Evolutionary conservation across 768 basidiomycete genomes (phyloP), one percentile per base, ranked within the genome.

Genomic region (Strobilomyces echinocephalus): DNA sequence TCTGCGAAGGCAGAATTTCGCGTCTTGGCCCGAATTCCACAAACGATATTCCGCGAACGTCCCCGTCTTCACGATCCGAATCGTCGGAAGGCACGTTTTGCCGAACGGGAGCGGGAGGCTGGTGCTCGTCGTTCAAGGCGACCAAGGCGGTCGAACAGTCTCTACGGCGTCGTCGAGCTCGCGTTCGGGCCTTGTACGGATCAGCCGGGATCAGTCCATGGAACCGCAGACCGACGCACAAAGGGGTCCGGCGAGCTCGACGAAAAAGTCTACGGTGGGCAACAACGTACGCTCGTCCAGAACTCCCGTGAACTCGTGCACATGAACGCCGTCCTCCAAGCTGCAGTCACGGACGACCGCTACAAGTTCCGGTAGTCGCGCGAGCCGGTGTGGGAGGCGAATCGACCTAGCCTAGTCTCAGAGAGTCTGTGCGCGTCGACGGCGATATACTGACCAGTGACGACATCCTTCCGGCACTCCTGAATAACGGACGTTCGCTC

Each of bases 61-160:
- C 10, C 65, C 61, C 1, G 48, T 18, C 24, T 60, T 50, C 8
- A 67, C 48, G 4, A 67, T 47, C 8, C 61, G 61, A 42, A 67
- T 49, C 36, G 66, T 63, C 4, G 65, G 65, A 8, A 58, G 45
- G 14, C 58, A 34, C 2, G 53, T 41, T 16, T 33, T 30, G 5
- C 50, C 56, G 2, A 18, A 16, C 3, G 54, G 42, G 8, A 56
- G 35, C 11, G 41, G 51, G 18, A 5, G n/a, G 10, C 12, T 46
- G 31, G 11, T 43, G 49, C 15, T 38, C 44, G 12, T 38, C 44
- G 12, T 61, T 53, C 1, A 36, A 35, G 16, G 45, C 12, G 2
- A 47, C 46, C 31, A 64, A 56, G 5, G 53, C 45, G n/a, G 31
- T 62, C 60, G 20, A 59, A 52, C 6, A 58, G 16, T 39, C 33